Percentiles rank a stretch among this genome's conserved stretches.
Evolutionary conservation across 306 rosid species (phyloP).

Genomic region (Styphnolobium japonicum): DNA sequence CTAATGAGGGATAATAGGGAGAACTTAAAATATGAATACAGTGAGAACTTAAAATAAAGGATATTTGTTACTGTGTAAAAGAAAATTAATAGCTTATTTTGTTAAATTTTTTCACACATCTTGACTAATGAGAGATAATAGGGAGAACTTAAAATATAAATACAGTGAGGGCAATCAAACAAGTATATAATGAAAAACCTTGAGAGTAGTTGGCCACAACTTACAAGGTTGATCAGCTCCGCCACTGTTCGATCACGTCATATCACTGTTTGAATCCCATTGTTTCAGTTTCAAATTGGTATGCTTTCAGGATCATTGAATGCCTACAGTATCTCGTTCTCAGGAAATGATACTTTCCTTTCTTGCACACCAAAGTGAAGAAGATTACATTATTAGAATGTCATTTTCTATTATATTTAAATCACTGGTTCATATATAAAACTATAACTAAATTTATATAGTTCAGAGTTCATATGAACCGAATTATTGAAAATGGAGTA

Average conservation of each 20-base stretch:
- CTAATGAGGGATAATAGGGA: background rate
- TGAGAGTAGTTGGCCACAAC: background rate
- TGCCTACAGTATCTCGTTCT: background rate
- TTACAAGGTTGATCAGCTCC: too few relatives aligned
- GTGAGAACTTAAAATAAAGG: too few relatives aligned
- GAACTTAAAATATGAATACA: background rate
- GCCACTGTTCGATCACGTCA: background rate
- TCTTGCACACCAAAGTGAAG: background rate
- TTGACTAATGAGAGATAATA: background rate
- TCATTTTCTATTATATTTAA: background rate
- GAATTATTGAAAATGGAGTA: conserved; percentile 30
- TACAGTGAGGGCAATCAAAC: background rate
- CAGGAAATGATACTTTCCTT: background rate
- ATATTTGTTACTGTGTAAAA: background rate
- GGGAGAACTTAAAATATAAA: background rate
- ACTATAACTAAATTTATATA: background rate
- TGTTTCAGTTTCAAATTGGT: background rate
- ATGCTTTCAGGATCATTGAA: background rate
- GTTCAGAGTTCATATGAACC: conserved; percentile 6
- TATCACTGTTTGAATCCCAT: background rate
- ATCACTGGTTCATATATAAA: background rate
- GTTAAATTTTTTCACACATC: background rate
- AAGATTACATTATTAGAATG: background rate
- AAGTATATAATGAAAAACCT: background rate
- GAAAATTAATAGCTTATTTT: background rate